A percentile compares a stretch with the other conserved stretches of the same genome.
phyloP scores from a whole-genome alignment of 768 basidiomycete species.

The Naganishia kalamii region DNA sequence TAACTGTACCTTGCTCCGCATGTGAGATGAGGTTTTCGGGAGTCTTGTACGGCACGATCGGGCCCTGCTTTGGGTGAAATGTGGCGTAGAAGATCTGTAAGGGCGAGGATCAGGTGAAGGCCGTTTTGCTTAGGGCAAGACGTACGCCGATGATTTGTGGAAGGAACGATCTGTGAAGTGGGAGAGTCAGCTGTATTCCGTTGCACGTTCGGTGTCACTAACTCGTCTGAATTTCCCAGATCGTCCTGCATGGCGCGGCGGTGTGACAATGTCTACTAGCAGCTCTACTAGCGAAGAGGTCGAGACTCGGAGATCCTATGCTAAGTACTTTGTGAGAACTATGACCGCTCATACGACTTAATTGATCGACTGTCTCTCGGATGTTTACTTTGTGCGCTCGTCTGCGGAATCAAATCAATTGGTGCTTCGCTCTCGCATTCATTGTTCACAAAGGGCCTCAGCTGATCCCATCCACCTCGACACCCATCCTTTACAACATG shows the following conservation, averaged over 20 bases:
- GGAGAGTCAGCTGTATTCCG: neutral
- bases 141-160: slow-evolving; percentile 46
- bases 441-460: slow-evolving; percentile 2
- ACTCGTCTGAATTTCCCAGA: neutral
- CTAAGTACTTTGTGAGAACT: too few species aligned
- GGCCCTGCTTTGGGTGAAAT: slow-evolving; percentile 78
- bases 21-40: slow-evolving; percentile 78
- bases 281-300: too few species aligned
- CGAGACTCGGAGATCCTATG: too few species aligned
- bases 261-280: too few species aligned
- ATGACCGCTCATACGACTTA: too few species aligned
- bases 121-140: neutral
- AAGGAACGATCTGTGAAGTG: slow-evolving; percentile 40
- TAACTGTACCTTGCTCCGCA: neutral
- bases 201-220: neutral
- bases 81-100: slow-evolving; percentile 73
- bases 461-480: too few species aligned
- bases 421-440: neutral
- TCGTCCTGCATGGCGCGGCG: neutral
- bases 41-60: slow-evolving; percentile 86
- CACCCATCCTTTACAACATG: neutral
- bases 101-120: neutral
- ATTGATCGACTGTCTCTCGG: too few species aligned
- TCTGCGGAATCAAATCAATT: neutral
- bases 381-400: slow-evolving; percentile 1